These are phyloP conservation scores for Wickerhamiella infanticola DNA, from an alignment of 1,139 yeast genomes.

Conservation along the genomic window DNA sequence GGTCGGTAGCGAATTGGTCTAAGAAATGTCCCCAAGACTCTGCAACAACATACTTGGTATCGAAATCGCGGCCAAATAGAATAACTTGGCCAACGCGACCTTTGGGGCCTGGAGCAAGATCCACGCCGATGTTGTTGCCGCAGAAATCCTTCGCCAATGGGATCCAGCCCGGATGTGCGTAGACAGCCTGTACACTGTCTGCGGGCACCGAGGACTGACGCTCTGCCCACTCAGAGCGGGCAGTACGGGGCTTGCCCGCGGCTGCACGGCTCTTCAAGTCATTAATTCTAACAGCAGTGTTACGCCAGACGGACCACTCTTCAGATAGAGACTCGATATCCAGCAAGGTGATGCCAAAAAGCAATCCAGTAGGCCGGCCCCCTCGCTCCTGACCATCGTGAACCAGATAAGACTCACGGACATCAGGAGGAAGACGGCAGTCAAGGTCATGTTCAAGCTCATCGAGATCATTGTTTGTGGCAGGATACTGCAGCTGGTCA, in stretches of 20 bases:
- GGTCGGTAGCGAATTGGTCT: constrained; percentile 65
- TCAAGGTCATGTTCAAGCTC: constrained; percentile 62
- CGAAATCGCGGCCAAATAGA: constrained; percentile 79
- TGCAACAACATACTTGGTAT: constrained; percentile 63
- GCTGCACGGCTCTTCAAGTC: constrained; percentile 11
- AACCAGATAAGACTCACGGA: constrained; percentile 55
- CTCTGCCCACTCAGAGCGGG: constrained; percentile 19
- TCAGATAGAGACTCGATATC: constrained; percentile 58
- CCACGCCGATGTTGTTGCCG: constrained; percentile 84
- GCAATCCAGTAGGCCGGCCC: constrained; percentile 58
- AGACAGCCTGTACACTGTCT: constrained; percentile 48
- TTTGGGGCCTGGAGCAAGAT: constrained; percentile 63
- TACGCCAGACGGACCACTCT: constrained; percentile 61
- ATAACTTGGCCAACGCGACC: constrained; percentile 79
- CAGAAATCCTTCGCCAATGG: constrained; percentile 77
- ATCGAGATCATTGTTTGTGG: constrained; percentile 58
- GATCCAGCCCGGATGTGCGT: constrained; percentile 83
- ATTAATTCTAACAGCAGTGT: constrained; percentile 34
- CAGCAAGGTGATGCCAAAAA: constrained; percentile 55
- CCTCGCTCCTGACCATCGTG: constrained; percentile 77
- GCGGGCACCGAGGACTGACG: constrained; percentile 63
- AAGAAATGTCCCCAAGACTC: constrained; percentile 78
- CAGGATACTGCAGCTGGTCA: constrained; percentile 57
- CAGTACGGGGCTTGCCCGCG: constrained; percentile 1
- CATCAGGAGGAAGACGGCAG: constrained; percentile 52